Evolutionary conservation across 345 rosid species (phyloP).

Genomic region (Pistacia atlantica): DNA sequence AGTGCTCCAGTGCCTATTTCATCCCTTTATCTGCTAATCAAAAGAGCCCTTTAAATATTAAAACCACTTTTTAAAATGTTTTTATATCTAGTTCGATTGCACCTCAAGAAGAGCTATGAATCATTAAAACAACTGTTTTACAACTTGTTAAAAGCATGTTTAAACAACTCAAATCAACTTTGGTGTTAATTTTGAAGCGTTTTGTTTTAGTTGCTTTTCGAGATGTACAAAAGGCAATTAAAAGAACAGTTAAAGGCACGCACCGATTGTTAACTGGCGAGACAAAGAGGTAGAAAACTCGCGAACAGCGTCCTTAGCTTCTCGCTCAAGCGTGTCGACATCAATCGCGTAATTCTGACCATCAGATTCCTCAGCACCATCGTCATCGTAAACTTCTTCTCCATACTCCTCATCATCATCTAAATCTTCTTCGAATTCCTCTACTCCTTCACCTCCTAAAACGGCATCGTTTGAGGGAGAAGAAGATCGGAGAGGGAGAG

Average conservation of each 20-base stretch:
- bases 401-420: conserved; percentile 19
- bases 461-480: conserved; percentile 18
- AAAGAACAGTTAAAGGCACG: neutral
- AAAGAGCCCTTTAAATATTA: too few species aligned
- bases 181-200: too few species aligned
- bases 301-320: conserved; percentile 63
- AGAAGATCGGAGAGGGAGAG: conserved; percentile 23
- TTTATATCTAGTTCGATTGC: too few species aligned
- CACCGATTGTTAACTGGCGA: conserved; percentile 64
- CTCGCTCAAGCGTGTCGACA: conserved; percentile 61
- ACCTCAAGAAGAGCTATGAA: too few species aligned
- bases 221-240: too few species aligned
- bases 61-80: too few species aligned
- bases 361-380: conserved; percentile 24
- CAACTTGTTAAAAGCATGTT: too few species aligned
- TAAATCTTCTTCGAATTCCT: conserved; percentile 26
- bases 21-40: too few species aligned
- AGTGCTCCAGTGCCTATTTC: neutral
- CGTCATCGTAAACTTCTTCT: conserved; percentile 13
- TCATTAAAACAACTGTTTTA: too few species aligned
- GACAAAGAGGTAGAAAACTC: conserved; percentile 66
- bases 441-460: conserved; percentile 14
- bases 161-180: too few species aligned
- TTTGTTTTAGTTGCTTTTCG: too few species aligned
- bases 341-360: conserved; percentile 42